Percentiles rank a stretch among this genome's conserved stretches.
Conservation (phyloP, 768 basidiomycete species). For the Boletus bicolor region DNA sequence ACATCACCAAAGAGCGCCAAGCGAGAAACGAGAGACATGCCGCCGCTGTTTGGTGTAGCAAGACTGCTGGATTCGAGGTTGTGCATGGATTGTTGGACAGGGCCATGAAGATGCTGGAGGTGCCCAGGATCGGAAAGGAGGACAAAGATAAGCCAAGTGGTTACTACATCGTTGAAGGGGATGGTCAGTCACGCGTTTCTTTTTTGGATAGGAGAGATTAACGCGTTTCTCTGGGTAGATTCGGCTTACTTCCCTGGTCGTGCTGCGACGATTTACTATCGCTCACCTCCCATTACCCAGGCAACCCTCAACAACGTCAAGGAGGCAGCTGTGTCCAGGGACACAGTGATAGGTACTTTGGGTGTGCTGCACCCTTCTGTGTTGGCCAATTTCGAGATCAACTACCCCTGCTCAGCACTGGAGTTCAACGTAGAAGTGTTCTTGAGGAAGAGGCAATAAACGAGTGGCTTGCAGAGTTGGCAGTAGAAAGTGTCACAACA, state of each 20-base stretch:
- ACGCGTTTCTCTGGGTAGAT: conserved; percentile 47
- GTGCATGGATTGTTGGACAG: conserved; percentile 93
- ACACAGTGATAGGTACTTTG: conserved; percentile 80
- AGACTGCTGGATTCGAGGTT: conserved; percentile 94
- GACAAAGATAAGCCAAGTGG: conserved; percentile 62
- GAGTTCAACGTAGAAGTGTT: conserved; percentile 97
- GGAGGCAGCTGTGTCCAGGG: conserved; percentile 43
- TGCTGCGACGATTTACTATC: conserved; percentile 88
- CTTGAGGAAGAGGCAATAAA: conserved; percentile 51
- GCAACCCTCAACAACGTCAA: conserved; percentile 42
- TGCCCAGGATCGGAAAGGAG: conserved; percentile 67
- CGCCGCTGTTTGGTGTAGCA: conserved; percentile 93
- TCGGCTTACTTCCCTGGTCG: conserved; percentile 94
- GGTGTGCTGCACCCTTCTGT: conserved; percentile 94
- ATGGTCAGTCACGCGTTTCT: conserved; percentile 52
- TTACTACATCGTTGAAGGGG: conserved; percentile 87
- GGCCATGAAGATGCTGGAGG: conserved; percentile 93
- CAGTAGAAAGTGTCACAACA: neutral
- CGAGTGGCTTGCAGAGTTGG: neutral
- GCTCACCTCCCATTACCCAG: conserved; percentile 41
- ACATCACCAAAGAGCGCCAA: conserved; percentile 70
- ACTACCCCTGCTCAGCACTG: conserved; percentile 89
- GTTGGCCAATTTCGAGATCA: conserved; percentile 89
- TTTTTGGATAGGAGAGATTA: neutral
- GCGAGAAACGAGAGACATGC: conserved; percentile 86